These are phyloP conservation scores for Amphirosellinia nigrospora DNA, from an alignment of 495 filamentous ascomycete species.

Conservation along the genomic window DNA sequence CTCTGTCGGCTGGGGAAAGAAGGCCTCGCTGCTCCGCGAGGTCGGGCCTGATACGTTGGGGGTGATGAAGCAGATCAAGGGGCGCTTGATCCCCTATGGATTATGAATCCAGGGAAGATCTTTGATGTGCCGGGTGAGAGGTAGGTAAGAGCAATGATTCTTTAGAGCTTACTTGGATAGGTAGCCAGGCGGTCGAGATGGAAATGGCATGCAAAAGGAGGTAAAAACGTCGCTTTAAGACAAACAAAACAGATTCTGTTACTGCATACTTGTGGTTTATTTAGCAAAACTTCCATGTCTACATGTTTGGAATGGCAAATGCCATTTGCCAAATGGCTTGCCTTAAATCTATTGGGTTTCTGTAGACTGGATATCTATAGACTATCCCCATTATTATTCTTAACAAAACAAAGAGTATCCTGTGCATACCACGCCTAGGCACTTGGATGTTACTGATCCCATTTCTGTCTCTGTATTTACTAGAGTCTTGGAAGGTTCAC, in stretches of 20 bases:
- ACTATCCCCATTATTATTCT: neutral
- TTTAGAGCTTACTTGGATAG: neutral
- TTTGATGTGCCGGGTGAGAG: slow-evolving; percentile 62
- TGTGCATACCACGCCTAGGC: neutral
- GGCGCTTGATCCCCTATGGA: slow-evolving; percentile 86
- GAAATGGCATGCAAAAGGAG: neutral
- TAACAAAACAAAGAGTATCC: neutral
- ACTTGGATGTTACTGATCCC: too few relatives aligned
- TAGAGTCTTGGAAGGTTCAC: too few relatives aligned
- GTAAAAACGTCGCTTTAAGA: neutral
- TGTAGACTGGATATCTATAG: too few relatives aligned
- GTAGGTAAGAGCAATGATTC: neutral
- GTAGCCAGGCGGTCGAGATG: neutral
- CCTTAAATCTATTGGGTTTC: too few relatives aligned
- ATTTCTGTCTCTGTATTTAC: too few relatives aligned
- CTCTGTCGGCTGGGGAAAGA: slow-evolving; percentile 88
- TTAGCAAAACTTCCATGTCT: neutral
- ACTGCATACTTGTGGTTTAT: neutral
- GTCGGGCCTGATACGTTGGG: slow-evolving; percentile 81
- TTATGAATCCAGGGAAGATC: slow-evolving; percentile 92
- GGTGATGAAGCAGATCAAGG: slow-evolving; percentile 86
- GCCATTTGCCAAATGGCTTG: too few relatives aligned
- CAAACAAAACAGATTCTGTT: neutral
- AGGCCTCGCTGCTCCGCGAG: slow-evolving; percentile 77
- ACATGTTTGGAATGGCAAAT: neutral